Evolutionary conservation across 768 basidiomycete species (phyloP).

Genomic region (Amanita jacksonii): DNA sequence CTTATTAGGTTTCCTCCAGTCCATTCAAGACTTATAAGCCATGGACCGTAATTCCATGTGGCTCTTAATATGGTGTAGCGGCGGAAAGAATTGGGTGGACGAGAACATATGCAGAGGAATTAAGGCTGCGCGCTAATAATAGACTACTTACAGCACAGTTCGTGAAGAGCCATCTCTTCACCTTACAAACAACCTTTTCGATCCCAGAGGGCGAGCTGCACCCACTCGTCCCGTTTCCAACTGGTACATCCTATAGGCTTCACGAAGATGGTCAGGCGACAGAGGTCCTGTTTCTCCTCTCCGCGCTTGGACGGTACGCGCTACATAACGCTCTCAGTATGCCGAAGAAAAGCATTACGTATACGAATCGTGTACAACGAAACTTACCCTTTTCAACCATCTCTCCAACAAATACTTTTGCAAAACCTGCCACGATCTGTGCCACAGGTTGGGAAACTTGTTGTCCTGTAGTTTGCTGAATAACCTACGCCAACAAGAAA

Average conservation of each 20-base stretch:
- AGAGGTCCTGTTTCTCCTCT: slow-evolving; percentile 70
- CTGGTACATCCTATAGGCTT: slow-evolving; percentile 80
- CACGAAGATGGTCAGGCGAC: slow-evolving; percentile 82
- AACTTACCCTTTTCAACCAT: slow-evolving; percentile 82
- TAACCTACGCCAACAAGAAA: slow-evolving; percentile 50
- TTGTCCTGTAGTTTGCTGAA: slow-evolving; percentile 72
- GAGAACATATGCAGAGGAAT: too few species aligned
- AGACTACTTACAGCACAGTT: background rate
- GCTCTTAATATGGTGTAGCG: too few species aligned
- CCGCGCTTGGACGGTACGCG: slow-evolving; percentile 65
- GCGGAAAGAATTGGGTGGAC: too few species aligned
- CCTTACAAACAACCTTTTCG: slow-evolving; percentile 67
- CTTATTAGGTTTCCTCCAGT: too few species aligned
- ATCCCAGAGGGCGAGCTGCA: slow-evolving; percentile 57
- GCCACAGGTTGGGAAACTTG: slow-evolving; percentile 83
- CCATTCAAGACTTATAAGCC: too few species aligned
- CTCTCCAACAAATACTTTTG: slow-evolving; percentile 89
- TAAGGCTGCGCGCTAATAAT: too few species aligned
- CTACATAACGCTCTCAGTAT: slow-evolving; percentile 26
- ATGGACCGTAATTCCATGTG: too few species aligned
- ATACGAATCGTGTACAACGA: too few species aligned
- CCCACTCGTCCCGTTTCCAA: slow-evolving; percentile 76
- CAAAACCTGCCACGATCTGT: slow-evolving; percentile 82
- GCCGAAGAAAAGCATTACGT: too few species aligned
- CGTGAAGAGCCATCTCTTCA: too few species aligned